phyloP scores from a whole-genome alignment of 495 filamentous ascomycete species.

The Daldinia decipiens region DNA sequence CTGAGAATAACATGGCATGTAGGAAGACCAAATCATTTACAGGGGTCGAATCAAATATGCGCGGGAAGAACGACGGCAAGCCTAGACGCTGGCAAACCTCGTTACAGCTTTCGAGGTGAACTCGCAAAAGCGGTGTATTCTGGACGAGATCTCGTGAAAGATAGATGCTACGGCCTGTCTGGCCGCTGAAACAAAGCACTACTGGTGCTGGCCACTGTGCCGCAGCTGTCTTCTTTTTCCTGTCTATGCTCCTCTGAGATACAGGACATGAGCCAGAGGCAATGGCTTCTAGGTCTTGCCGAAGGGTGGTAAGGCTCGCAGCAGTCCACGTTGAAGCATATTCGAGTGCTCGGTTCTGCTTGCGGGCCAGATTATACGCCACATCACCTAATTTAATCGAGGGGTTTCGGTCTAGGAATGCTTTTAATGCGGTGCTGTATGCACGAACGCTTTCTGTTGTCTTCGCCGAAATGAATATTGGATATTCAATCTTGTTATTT shows the following conservation, averaged over 20 bases:
- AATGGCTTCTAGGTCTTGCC: slow-evolving; percentile 12
- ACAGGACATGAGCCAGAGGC: slow-evolving; percentile 9
- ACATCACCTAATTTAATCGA: slow-evolving; percentile 15
- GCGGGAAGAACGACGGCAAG: slow-evolving; percentile 55
- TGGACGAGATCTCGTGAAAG: slow-evolving; percentile 53
- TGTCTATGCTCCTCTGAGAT: slow-evolving; percentile 13
- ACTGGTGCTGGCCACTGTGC: slow-evolving; percentile 45
- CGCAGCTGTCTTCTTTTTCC: slow-evolving; percentile 20
- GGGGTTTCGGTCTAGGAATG: slow-evolving; percentile 20
- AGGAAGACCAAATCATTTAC: slow-evolving; percentile 55
- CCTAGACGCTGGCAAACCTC: slow-evolving; percentile 42
- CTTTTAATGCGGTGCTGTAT: slow-evolving; percentile 11
- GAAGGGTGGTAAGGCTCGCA: slow-evolving; percentile 1
- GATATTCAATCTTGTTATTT: slow-evolving; percentile 15
- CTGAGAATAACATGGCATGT: slow-evolving; percentile 58
- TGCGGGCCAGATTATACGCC: slow-evolving; percentile 20
- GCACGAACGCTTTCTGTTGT: slow-evolving; percentile 23
- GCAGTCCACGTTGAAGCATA: slow-evolving; percentile 15
- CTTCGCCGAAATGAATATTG: slow-evolving; percentile 30
- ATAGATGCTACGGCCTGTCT: slow-evolving; percentile 55
- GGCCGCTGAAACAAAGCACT: slow-evolving; percentile 64
- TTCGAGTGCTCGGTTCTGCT: slow-evolving; percentile 24
- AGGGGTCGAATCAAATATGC: slow-evolving; percentile 57
- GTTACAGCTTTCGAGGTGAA: slow-evolving; percentile 54
- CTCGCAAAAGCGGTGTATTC: slow-evolving; percentile 44